Evolutionary conservation across 1,284 basidiomycete species (phyloP).

Genomic region (Cystobasidium slooffiae): DNA sequence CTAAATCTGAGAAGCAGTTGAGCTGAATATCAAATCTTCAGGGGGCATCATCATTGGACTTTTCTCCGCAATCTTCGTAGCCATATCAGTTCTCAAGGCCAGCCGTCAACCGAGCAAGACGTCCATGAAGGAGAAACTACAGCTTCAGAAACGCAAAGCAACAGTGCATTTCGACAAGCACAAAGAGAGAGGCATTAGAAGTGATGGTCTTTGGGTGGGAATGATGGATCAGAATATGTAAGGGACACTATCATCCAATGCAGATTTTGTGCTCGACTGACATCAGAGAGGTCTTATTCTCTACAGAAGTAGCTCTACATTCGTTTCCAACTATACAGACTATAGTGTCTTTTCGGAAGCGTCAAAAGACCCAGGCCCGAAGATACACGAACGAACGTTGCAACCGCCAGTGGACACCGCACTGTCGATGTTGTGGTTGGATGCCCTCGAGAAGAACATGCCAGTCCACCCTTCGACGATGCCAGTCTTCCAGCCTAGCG

Average conservation of each 20-base stretch:
- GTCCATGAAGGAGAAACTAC: slow-evolving; percentile 7
- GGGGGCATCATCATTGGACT: slow-evolving; percentile 28
- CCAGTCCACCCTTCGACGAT: background rate
- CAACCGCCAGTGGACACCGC: background rate
- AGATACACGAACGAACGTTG: background rate
- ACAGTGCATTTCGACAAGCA: background rate
- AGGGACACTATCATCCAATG: background rate
- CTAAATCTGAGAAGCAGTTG: background rate
- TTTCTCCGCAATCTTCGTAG: slow-evolving; percentile 31
- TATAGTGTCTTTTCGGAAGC: slow-evolving; percentile 7
- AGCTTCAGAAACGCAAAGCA: slow-evolving; percentile 2
- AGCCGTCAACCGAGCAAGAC: background rate
- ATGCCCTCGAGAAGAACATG: slow-evolving; percentile 6
- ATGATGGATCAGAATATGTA: slow-evolving; percentile 12
- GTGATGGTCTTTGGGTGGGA: slow-evolving; percentile 28
- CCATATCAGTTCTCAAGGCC: background rate
- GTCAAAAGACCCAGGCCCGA: slow-evolving; percentile 8
- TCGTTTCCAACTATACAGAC: slow-evolving; percentile 12
- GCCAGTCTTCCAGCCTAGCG: background rate
- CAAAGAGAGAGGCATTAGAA: slow-evolving; percentile 10
- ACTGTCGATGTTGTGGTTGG: background rate
- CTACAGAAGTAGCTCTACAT: background rate
- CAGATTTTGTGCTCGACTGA: background rate
- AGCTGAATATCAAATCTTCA: slow-evolving; percentile 6
- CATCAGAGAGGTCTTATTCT: background rate